Conservation (phyloP, 441 rosid species). For the Populus hybrid region DNA sequence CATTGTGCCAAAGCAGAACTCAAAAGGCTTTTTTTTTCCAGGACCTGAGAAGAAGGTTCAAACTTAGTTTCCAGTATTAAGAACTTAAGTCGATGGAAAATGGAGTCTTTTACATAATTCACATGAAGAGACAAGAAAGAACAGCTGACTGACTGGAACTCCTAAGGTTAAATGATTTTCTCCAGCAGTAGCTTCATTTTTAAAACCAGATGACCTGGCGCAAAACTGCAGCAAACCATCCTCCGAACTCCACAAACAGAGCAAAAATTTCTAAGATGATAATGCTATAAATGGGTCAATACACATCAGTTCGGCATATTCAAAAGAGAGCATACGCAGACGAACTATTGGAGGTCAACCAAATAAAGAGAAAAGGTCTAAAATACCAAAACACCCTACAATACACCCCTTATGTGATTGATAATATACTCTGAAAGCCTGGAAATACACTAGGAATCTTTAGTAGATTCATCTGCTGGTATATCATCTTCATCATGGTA, state of each 20-base stretch:
- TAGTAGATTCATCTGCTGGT: conserved; percentile 71
- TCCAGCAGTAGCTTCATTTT: background rate
- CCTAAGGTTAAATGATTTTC: background rate
- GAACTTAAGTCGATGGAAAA: background rate
- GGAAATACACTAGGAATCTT: conserved; percentile 25
- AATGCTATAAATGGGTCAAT: background rate
- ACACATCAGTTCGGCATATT: background rate
- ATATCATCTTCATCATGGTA: conserved; percentile 92
- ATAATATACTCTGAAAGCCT: background rate
- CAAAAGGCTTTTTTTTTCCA: too few species aligned
- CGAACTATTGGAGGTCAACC: background rate
- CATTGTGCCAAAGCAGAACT: background rate
- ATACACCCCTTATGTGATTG: background rate
- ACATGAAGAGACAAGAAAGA: background rate
- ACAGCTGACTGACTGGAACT: background rate
- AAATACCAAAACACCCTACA: background rate
- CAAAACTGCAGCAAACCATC: background rate
- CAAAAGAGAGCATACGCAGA: background rate
- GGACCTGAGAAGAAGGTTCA: background rate
- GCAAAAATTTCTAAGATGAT: background rate
- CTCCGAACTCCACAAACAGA: background rate
- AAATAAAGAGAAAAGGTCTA: background rate
- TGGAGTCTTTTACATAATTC: background rate
- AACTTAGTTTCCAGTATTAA: background rate
- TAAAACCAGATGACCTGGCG: background rate